Evolutionary conservation across 2,329 filamentous ascomycete genomes (phyloP), one percentile per base, ranked within the genome.

Genomic region (Gaeumannomyces sp.): DNA sequence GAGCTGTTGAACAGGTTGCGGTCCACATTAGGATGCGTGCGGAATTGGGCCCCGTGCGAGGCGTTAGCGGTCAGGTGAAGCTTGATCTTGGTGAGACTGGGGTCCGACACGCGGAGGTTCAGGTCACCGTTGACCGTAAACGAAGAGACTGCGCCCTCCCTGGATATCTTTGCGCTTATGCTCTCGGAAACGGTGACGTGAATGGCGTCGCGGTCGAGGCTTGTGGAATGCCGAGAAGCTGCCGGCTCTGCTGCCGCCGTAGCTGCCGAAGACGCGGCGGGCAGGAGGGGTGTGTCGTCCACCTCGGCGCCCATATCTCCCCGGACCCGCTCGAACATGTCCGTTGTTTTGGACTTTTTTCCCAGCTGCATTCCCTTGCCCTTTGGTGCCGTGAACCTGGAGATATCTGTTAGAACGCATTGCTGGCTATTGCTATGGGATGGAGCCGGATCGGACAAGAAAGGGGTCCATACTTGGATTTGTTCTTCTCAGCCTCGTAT

Each of bases 351-450:
- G 67, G 92, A 96, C 81, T 99, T 99, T 83, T 98, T 98, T 78
- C 95, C 95, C 65, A 99, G 83, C 78, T 98, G 94, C 96, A 99
- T 99, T 70, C 95, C 95, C 82, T 99, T 99, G 72, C 92, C 93
- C 79, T 96, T 92, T 66, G 89, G 85, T 62, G 91, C 86, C 72
- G 86, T 75, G 62, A 84, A 80, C 73, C 82, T 86, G 68, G 33
- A 28, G 13, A 33, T 16, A 63, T 68, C 57, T 67, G 69, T 63
- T 5, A 59, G 33, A 29, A 62, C 29, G 5, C 19, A 25, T 35
- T 27, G 11, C 10, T 10, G 27, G 59, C 31, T n/a, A 19, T 14
- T 58, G 28, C 28, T 50, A 16, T 38, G n/a, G 28, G 27, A n/a
- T 25, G 10, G 0, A 29, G 13, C 22, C 14, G n/a, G 45, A 53